Conservation (phyloP, 2,329 filamentous ascomycete species). For the Coniochaeta ligniaria region DNA sequence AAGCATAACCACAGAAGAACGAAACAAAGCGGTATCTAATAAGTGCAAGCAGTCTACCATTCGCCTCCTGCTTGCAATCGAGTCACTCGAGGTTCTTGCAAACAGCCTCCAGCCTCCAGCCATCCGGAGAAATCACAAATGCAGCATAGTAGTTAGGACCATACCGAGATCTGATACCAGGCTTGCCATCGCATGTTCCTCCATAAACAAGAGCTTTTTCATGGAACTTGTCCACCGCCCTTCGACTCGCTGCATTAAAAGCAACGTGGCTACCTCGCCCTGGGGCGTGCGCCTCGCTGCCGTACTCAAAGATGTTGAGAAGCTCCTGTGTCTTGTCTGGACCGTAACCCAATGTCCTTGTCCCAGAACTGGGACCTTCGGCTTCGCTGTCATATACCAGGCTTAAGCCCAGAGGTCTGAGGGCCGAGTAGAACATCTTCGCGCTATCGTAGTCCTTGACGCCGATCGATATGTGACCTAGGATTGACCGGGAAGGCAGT, state of each 20-base stretch:
- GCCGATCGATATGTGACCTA: constrained; percentile 15
- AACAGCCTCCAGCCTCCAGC: constrained; percentile 24
- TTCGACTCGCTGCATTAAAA: constrained; percentile 21
- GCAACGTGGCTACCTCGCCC: constrained; percentile 23
- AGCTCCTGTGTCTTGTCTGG: constrained; percentile 17
- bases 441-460: constrained; percentile 14
- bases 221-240: constrained; percentile 21
- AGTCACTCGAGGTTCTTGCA: too few relatives aligned
- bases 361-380: background rate
- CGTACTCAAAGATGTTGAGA: constrained; percentile 21
- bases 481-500: background rate
- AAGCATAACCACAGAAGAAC: background rate
- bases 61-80: too few relatives aligned
- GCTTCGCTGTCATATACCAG: constrained; percentile 22
- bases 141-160: constrained; percentile 25
- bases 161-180: constrained; percentile 21
- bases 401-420: constrained; percentile 17
- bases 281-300: constrained; percentile 12
- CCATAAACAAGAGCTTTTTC: constrained; percentile 17
- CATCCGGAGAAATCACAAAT: constrained; percentile 24
- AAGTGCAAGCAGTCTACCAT: too few relatives aligned
- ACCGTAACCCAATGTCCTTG: constrained; percentile 21
- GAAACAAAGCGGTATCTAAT: too few relatives aligned
- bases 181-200: constrained; percentile 19
- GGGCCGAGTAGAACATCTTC: constrained; percentile 20